Evolutionary conservation across 257 asterid genomes (phyloP).

Genomic region (Jacaranda mimosifolia): DNA sequence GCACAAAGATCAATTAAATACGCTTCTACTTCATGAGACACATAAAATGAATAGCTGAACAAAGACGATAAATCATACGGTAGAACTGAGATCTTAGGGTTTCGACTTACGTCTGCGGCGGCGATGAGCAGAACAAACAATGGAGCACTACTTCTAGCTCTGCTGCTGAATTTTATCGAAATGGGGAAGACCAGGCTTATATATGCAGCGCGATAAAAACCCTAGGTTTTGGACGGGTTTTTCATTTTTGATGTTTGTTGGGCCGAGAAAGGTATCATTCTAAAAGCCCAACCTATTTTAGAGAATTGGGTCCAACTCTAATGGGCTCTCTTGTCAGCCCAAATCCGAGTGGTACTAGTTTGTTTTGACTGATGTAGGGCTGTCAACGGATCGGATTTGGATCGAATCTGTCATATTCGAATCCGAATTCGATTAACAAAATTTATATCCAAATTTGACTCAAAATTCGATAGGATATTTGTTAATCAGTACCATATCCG

Average conservation of each 20-base stretch:
- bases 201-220: slow-evolving; percentile 30
- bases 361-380: too few relatives aligned
- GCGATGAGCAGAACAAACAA: slow-evolving; percentile 23
- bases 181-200: neutral
- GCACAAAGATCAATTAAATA: neutral
- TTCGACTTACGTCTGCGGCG: slow-evolving; percentile 39
- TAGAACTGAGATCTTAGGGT: neutral
- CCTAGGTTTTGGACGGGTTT: slow-evolving; percentile 29
- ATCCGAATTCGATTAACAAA: too few relatives aligned
- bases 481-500: too few relatives aligned
- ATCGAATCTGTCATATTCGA: too few relatives aligned
- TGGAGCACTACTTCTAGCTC: slow-evolving; percentile 30
- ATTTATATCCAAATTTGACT: too few relatives aligned
- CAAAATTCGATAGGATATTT: too few relatives aligned
- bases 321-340: too few relatives aligned
- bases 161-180: slow-evolving; percentile 13
- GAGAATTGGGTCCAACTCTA: too few relatives aligned
- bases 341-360: too few relatives aligned
- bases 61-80: neutral
- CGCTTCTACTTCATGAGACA: neutral
- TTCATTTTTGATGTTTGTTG: neutral
- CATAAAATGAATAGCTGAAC: neutral
- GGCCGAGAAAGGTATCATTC: neutral
- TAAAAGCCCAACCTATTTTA: neutral
- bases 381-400: too few relatives aligned